A percentile compares a stretch with the other conserved stretches of the same genome.
phyloP scores from a whole-genome alignment of 192 early-diverging fungal genomes.

The Rhizophagus clarus region DNA sequence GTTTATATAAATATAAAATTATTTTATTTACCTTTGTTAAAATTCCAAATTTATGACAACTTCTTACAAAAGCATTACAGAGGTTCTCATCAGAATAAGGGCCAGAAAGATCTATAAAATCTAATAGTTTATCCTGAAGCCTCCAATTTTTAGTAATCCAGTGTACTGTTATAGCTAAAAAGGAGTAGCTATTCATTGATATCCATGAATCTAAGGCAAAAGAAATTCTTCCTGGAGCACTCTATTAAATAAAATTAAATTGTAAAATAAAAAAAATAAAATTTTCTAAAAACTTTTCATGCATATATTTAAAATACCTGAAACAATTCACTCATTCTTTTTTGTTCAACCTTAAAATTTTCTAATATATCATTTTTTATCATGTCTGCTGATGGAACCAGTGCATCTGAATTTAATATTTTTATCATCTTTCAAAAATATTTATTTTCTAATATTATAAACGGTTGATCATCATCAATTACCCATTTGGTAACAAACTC shows the following conservation, averaged over 20 bases:
- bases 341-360: not conserved
- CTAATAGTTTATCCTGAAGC: not conserved
- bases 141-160: not conserved
- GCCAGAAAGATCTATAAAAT: slow-evolving; percentile 12
- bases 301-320: too few relatives aligned
- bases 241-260: not conserved
- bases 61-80: slow-evolving; percentile 13
- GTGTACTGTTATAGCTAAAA: not conserved
- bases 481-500: too few relatives aligned
- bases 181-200: not conserved
- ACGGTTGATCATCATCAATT: not conserved
- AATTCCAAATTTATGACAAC: slow-evolving; percentile 1
- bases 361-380: slow-evolving; percentile 11
- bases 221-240: not conserved
- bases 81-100: not conserved
- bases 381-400: not conserved
- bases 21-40: not conserved
- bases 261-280: too few relatives aligned
- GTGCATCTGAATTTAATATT: not conserved
- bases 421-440: not conserved
- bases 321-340: not conserved
- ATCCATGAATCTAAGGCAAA: not conserved
- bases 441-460: not conserved
- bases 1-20: too few relatives aligned
- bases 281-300: too few relatives aligned